These are phyloP conservation scores for Fusarium tupiense DNA, from an alignment of 2,329 filamentous ascomycete genomes.

Conservation along the genomic window DNA sequence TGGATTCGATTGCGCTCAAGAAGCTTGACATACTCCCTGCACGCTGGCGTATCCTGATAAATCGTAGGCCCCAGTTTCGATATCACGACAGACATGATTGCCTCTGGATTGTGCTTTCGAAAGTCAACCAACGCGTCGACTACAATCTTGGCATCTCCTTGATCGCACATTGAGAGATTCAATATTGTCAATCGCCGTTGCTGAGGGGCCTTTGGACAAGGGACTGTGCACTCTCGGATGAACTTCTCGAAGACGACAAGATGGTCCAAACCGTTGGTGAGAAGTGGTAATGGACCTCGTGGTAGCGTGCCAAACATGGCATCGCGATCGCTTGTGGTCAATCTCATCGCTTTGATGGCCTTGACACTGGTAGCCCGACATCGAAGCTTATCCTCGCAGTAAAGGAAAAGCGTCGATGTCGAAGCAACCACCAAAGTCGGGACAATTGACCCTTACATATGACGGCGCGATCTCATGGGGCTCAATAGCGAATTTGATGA, in stretches of 20 bases:
- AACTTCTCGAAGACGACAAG: neutral
- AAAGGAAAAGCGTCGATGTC: conserved; percentile 4
- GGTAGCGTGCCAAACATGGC: neutral
- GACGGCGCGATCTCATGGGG: neutral
- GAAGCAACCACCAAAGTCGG: neutral
- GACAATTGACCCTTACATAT: neutral
- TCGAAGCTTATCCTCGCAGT: neutral
- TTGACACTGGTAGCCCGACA: conserved; percentile 8
- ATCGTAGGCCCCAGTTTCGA: neutral
- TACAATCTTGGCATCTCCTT: conserved; percentile 2
- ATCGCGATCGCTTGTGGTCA: neutral
- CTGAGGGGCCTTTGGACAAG: fast-evolving
- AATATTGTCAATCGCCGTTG: neutral
- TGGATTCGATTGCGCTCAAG: neutral
- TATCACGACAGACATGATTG: neutral
- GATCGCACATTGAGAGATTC: conserved; percentile 2
- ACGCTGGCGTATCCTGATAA: neutral
- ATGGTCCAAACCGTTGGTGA: neutral
- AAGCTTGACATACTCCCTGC: neutral
- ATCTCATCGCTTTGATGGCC: neutral
- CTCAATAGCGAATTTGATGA: neutral
- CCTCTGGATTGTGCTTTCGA: neutral
- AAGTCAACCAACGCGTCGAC: neutral
- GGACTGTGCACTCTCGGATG: neutral
- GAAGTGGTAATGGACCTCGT: neutral